A percentile compares a stretch with the other conserved stretches of the same genome.
These are phyloP conservation scores for Curvularia sp. DNA, from an alignment of 2,329 filamentous ascomycete genomes.

Conservation along the genomic window DNA sequence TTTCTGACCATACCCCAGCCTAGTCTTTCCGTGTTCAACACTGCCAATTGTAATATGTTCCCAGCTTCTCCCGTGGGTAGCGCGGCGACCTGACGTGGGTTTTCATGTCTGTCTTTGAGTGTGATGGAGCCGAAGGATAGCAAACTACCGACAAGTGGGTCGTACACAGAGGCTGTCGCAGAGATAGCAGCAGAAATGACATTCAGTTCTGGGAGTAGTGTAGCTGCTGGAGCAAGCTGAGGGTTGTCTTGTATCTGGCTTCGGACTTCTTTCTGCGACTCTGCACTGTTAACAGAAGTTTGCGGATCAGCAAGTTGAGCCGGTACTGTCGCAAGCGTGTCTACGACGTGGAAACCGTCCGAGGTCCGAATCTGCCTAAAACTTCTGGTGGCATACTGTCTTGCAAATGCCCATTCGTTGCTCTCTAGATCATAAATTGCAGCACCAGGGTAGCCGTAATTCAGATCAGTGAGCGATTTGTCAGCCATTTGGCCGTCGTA, in stretches of 20 bases:
- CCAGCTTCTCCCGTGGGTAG: constrained; percentile 62
- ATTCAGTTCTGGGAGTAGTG: constrained; percentile 33
- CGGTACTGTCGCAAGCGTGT: constrained; percentile 31
- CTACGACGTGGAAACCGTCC: constrained; percentile 21
- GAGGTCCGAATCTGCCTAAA: constrained; percentile 38
- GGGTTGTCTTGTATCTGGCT: constrained; percentile 30
- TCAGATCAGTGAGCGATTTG: constrained; percentile 55
- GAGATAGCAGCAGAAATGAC: constrained; percentile 40
- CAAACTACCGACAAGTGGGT: constrained; percentile 53
- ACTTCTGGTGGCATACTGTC: constrained; percentile 39
- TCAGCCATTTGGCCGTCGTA: constrained; percentile 65
- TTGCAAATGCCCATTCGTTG: constrained; percentile 58
- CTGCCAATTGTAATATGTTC: constrained; percentile 64
- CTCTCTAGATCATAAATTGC: constrained; percentile 57
- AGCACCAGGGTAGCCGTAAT: constrained; percentile 62
- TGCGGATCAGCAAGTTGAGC: constrained; percentile 8
- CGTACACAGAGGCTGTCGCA: constrained; percentile 44
- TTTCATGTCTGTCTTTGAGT: constrained; percentile 49
- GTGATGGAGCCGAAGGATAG: constrained; percentile 65
- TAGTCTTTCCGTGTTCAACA: constrained; percentile 60
- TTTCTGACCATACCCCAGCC: constrained; percentile 61
- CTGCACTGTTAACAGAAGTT: constrained; percentile 11
- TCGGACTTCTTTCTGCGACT: constrained; percentile 23
- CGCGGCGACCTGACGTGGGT: constrained; percentile 38
- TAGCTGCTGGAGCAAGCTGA: constrained; percentile 33